Evolutionary conservation across 2,329 filamentous ascomycete genomes (phyloP).

Genomic region (Pestalotiopsis sp.): DNA sequence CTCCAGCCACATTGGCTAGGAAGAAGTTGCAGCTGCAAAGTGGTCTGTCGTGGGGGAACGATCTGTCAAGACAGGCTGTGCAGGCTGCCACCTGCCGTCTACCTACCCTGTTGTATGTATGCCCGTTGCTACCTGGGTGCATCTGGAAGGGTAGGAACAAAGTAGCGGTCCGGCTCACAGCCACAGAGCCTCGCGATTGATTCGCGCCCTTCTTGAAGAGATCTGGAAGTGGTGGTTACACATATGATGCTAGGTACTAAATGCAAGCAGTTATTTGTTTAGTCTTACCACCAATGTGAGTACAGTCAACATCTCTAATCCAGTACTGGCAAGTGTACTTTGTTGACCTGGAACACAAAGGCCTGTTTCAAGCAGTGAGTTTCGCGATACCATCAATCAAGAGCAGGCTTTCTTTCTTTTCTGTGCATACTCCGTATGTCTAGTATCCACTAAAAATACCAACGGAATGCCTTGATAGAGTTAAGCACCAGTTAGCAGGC

Average conservation of each 20-base stretch:
- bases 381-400: neutral
- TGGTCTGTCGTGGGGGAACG: neutral
- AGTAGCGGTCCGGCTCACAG: neutral
- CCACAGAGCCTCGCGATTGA: neutral
- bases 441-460: no score
- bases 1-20: neutral
- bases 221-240: neutral
- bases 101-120: neutral
- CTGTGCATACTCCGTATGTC: no score
- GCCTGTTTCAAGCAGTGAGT: neutral
- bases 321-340: neutral
- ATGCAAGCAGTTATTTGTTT: neutral
- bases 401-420: neutral
- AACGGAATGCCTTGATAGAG: no score
- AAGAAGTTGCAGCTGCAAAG: neutral
- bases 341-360: neutral
- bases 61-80: neutral
- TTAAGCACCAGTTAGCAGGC: neutral
- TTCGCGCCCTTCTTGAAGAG: neutral
- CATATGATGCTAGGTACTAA: neutral
- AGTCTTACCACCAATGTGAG: neutral
- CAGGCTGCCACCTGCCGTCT: neutral
- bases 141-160: no score
- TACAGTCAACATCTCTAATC: neutral
- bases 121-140: neutral